Base-by-base conservation (phyloP, 768 basidiomycete genomes). In the Leccinum boreale region DNA sequence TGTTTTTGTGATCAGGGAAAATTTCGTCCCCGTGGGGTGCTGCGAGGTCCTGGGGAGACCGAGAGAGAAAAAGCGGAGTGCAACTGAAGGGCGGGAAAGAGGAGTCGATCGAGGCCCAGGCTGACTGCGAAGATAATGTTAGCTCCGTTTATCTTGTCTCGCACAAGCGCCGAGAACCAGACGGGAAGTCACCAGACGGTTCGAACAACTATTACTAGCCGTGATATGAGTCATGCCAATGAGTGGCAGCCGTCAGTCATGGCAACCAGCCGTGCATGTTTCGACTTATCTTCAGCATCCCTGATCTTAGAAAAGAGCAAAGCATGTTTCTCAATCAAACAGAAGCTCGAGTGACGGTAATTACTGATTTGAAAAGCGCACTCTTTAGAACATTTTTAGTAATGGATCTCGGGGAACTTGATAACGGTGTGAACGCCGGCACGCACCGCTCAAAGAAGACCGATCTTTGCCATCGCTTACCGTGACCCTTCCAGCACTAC, bases 11-110 rank as follows among this genome's bases (percentile, higher is more conserved):
- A 62, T 51, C 39, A 6, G 50, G 11, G 17, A 23, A n/a, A 28
- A 19, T 52, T 55, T 26, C 58, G 60, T 62, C 55, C 47, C 31
- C 36, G 42, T 39, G 19, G 8, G 15, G 24, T 19, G 8, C n/a
- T 10, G 12, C 4, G 50, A 67, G 55, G 59, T 55, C 55, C 39
- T 59, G 12, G 33, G 70, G 75, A 5, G 79, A 77, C 82, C 9
- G 85, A 71, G 33, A 84, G 31, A 23, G 45, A 46, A 9, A 29
- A 48, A 31, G 17, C 19, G 15, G 28, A 31, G 21, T n/a, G 17
- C 11, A 15, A 53, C 28, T 31, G 17, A 21, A 26, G 5, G 23
- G 19, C 17, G 17, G 12, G 33, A 35, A n/a, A 55, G 33, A 52
- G 31, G 11, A 35, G 3, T 31, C 24, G n/a, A 33, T 33, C 23